Conservation (phyloP, 768 basidiomycete species). For the Mycena polygramma region DNA sequence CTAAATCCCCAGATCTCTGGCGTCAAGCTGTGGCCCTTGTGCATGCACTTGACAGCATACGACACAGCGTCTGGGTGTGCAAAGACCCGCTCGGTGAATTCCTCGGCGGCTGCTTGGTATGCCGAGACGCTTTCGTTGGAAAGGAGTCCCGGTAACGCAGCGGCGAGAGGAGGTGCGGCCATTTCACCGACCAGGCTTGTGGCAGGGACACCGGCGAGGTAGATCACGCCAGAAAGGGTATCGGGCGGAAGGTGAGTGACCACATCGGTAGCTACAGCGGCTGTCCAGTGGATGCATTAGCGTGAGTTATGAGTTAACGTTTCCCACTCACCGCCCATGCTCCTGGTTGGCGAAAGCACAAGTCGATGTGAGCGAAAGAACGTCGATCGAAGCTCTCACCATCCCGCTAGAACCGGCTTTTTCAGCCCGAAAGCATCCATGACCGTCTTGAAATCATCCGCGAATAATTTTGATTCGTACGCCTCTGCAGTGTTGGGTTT, state of each 20-base stretch:
- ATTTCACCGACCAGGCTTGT: conserved; percentile 41
- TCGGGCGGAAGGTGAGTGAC: conserved; percentile 42
- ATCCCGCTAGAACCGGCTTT: conserved; percentile 48
- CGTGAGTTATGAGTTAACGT: too few relatives aligned
- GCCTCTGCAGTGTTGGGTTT: conserved; percentile 45
- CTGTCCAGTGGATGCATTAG: conserved; percentile 26
- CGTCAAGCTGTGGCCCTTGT: conserved; percentile 40
- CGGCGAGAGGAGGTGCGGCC: conserved; percentile 39
- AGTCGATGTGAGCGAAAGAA: too few relatives aligned
- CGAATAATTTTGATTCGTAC: conserved; percentile 46
- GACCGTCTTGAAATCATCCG: conserved; percentile 50
- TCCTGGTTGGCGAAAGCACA: conserved; percentile 36
- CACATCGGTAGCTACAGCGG: conserved; percentile 46
- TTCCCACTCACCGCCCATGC: conserved; percentile 43
- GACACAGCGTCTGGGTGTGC: conserved; percentile 44
- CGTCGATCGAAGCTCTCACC: conserved; percentile 34
- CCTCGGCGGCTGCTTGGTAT: conserved; percentile 37
- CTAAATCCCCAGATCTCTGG: conserved; percentile 40
- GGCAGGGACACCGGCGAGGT: conserved; percentile 44
- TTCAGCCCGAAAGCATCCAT: conserved; percentile 46
- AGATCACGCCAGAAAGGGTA: conserved; percentile 47
- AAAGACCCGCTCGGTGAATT: conserved; percentile 46
- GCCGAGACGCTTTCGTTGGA: conserved; percentile 41
- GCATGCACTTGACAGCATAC: conserved; percentile 40
- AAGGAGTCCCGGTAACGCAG: conserved; percentile 40